Conservation (phyloP, 2,329 filamentous ascomycete species). For the Bretziella fagacearum region DNA sequence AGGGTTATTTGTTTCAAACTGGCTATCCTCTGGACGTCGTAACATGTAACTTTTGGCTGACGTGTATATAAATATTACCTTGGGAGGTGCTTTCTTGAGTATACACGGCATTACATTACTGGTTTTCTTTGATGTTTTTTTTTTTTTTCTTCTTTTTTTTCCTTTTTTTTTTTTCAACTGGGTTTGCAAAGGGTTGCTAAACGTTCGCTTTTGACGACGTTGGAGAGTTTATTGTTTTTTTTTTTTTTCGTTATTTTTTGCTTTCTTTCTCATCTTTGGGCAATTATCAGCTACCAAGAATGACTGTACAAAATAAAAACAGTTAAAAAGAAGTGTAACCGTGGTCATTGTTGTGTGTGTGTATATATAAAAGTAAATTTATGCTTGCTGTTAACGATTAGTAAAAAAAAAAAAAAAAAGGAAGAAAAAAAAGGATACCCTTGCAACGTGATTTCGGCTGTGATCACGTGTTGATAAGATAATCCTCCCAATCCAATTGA, state of each 20-base stretch:
- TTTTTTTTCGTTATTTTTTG: conserved; percentile 6
- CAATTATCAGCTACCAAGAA: not conserved
- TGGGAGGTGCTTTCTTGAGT: not conserved
- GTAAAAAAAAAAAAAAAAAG: too few species aligned
- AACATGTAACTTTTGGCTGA: conserved; percentile 5
- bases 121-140: conserved; percentile 5
- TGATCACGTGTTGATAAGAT: conserved; percentile 8
- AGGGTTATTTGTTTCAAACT: not conserved
- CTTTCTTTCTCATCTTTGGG: not conserved
- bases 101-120: conserved; percentile 9
- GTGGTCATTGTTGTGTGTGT: not conserved
- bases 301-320: conserved; percentile 8
- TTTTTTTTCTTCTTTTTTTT: conserved; percentile 4
- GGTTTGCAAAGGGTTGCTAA: conserved; percentile 8
- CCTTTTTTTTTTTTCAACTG: conserved; percentile 6
- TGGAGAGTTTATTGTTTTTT: too few species aligned
- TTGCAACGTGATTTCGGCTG: not conserved
- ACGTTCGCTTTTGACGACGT: conserved; percentile 10
- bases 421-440: not conserved
- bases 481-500: not conserved
- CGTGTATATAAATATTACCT: conserved; percentile 1
- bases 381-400: not conserved
- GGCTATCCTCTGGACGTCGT: not conserved
- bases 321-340: conserved; percentile 5
- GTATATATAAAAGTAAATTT: not conserved